A percentile compares a stretch with the other conserved stretches of the same genome.
Conservation (phyloP, 352 stramenopile genomes). For the Globisporangium apiculatum region DNA sequence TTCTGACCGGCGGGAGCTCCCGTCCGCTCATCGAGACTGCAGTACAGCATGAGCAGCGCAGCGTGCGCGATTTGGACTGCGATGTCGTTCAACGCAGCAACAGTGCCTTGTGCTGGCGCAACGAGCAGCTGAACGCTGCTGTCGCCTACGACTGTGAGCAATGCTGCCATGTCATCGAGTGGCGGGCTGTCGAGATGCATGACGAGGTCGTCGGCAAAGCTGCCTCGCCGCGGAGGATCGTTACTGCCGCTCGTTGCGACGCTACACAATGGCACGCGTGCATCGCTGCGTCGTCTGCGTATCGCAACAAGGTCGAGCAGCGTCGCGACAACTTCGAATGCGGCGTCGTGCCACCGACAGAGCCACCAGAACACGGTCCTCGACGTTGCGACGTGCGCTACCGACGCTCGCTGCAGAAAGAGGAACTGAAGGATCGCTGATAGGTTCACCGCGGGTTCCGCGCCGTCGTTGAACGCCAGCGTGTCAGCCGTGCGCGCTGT, state of each 20-base stretch:
- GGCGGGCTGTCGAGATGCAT: conserved; percentile 11
- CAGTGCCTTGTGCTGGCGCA: not conserved
- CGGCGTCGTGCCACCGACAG: conserved; percentile 49
- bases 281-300: not conserved
- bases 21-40: not conserved
- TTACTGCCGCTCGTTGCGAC: not conserved
- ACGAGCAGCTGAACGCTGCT: conserved; percentile 19
- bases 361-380: conserved; percentile 63
- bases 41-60: conserved; percentile 21
- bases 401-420: conserved; percentile 36
- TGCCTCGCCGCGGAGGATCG: not conserved
- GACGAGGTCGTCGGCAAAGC: not conserved
- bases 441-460: conserved; percentile 11
- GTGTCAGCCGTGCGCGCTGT: conserved; percentile 10
- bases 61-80: conserved; percentile 24
- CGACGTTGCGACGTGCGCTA: conserved; percentile 28
- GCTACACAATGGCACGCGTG: not conserved
- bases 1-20: not conserved
- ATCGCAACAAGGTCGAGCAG: conserved; percentile 9
- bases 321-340: conserved; percentile 28
- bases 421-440: conserved; percentile 30
- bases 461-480: conserved; percentile 1
- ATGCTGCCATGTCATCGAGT: conserved; percentile 24
- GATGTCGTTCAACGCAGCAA: conserved; percentile 10
- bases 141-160: conserved; percentile 25